Evolutionary conservation across 148 eudicot genomes (phyloP).

Genomic region (Pouteria glomerata): DNA sequence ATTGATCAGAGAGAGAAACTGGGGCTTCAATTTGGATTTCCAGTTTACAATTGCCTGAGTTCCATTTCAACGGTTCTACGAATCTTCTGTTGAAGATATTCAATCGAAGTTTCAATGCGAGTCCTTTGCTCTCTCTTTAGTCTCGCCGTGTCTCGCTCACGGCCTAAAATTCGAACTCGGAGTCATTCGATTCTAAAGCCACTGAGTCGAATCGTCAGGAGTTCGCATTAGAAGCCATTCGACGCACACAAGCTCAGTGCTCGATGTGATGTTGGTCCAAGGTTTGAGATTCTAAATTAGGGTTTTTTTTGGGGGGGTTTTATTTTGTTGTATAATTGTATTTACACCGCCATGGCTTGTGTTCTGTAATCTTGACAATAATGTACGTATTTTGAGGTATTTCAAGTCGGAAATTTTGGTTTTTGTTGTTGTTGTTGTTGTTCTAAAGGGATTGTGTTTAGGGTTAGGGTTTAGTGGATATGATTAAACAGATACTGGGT

Average conservation of each 20-base stretch:
- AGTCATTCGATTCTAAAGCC: not conserved
- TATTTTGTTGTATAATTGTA: not conserved
- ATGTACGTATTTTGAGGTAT: not conserved
- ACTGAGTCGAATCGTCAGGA: too few relatives aligned
- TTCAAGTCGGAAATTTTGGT: conserved; percentile 3
- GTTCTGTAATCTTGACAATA: not conserved
- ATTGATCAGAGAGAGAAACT: not conserved
- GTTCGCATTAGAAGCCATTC: not conserved
- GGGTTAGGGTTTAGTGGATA: conserved; percentile 23
- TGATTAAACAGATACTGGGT: conserved; percentile 45
- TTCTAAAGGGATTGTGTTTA: not conserved
- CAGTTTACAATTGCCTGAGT: not conserved
- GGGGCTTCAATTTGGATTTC: not conserved
- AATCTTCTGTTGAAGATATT: not conserved
- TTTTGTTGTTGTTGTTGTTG: too few relatives aligned
- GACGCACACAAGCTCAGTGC: not conserved
- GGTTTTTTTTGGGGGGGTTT: not conserved
- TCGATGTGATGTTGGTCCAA: not conserved
- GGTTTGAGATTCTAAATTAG: conserved; percentile 10
- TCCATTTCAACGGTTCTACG: not conserved
- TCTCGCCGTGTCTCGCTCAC: not conserved
- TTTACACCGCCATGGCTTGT: not conserved
- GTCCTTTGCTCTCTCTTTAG: not conserved
- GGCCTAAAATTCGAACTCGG: not conserved
- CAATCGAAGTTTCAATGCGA: not conserved